A percentile compares a stretch with the other conserved stretches of the same genome.
These are phyloP conservation scores for Vachellia collinsii DNA, from an alignment of 306 rosid genomes.

Conservation along the genomic window DNA sequence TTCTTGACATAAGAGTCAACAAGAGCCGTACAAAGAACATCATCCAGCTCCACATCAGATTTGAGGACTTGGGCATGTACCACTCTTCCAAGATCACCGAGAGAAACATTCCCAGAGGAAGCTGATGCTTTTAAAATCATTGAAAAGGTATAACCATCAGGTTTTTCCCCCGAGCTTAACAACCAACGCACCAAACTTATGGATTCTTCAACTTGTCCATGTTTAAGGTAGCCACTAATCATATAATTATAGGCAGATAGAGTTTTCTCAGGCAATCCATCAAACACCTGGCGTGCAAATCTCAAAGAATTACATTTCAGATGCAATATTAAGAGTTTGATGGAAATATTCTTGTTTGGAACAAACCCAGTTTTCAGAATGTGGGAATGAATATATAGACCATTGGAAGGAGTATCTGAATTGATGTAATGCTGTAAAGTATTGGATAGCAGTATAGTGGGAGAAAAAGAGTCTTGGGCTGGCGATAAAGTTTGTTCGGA, in stretches of 20 bases:
- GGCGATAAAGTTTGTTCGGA: constrained; percentile 29
- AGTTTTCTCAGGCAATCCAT: constrained; percentile 57
- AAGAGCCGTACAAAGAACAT: constrained; percentile 80
- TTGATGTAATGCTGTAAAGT: constrained; percentile 69
- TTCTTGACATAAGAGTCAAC: constrained; percentile 74
- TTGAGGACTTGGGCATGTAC: constrained; percentile 75
- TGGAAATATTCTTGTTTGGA: constrained; percentile 70
- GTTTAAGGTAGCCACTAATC: constrained; percentile 70
- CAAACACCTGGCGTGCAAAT: constrained; percentile 82
- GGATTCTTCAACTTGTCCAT: constrained; percentile 58
- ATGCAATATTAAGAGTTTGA: constrained; percentile 71
- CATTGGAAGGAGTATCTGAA: constrained; percentile 71
- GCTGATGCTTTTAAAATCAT: constrained; percentile 83
- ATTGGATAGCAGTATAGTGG: constrained; percentile 45
- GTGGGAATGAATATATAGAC: constrained; percentile 74
- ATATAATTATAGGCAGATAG: constrained; percentile 82
- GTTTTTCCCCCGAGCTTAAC: constrained; percentile 60
- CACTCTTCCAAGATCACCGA: constrained; percentile 57
- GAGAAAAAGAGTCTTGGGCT: constrained; percentile 39
- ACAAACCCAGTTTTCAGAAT: constrained; percentile 80
- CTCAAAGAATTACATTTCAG: constrained; percentile 61
- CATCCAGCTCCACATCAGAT: constrained; percentile 64
- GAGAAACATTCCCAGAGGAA: constrained; percentile 31
- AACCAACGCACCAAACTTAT: constrained; percentile 57
- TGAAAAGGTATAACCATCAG: constrained; percentile 78